A percentile compares a stretch with the other conserved stretches of the same genome.
phyloP scores from a whole-genome alignment of 129 eudicot genomes.

The Tanacetum coccineum region DNA sequence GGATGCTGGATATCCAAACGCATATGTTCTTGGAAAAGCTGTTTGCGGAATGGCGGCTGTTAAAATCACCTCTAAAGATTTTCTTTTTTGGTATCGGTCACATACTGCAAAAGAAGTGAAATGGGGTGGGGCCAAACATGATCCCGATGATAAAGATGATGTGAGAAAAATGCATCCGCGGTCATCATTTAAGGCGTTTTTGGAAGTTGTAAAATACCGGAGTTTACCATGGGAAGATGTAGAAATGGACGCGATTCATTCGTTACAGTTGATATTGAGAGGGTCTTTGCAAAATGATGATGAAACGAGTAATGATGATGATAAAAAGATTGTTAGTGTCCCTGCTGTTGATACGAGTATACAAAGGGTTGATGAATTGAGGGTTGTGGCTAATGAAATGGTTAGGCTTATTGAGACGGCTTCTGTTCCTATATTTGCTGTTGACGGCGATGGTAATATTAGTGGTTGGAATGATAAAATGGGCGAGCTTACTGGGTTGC shows the following conservation, averaged over 20 bases:
- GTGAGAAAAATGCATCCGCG: conserved; percentile 82
- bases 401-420: conserved; percentile 89
- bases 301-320: conserved; percentile 30
- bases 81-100: conserved; percentile 83
- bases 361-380: conserved; percentile 58
- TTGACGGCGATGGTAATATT: conserved; percentile 59
- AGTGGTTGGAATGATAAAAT: conserved; percentile 82
- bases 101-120: conserved; percentile 80
- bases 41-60: conserved; percentile 92
- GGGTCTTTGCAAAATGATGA: conserved; percentile 59
- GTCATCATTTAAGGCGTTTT: conserved; percentile 75
- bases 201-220: conserved; percentile 73
- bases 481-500: conserved; percentile 69
- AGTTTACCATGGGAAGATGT: conserved; percentile 93
- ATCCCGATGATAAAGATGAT: conserved; percentile 71
- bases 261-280: conserved; percentile 70
- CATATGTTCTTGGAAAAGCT: conserved; percentile 58
- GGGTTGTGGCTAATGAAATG: conserved; percentile 72
- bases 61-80: conserved; percentile 60
- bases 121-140: conserved; percentile 95
- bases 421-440: conserved; percentile 74
- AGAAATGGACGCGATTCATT: conserved; percentile 92
- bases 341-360: conserved; percentile 45
- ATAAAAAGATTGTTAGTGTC: conserved; percentile 64
- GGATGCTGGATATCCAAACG: conserved; percentile 79